A percentile compares a stretch with the other conserved stretches of the same genome.
Evolutionary conservation across 1,284 basidiomycete species (phyloP).

Genomic region (Ganoderma sp.): DNA sequence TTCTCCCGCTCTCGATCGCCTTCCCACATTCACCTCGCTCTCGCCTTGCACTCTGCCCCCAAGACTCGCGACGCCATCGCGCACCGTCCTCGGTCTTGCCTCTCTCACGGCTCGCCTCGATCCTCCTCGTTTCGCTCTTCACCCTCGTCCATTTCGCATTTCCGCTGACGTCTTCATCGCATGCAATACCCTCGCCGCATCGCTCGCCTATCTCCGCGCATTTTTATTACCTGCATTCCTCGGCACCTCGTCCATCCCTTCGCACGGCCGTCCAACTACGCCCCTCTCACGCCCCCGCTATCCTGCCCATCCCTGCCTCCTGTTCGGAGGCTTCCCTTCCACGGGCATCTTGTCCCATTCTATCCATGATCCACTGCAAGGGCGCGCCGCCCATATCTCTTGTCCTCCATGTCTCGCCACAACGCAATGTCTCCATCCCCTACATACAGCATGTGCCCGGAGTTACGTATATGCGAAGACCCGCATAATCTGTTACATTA

Average conservation of each 20-base stretch:
- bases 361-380: neutral
- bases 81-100: neutral
- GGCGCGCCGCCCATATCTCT: neutral
- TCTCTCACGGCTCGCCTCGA: conserved; percentile 21
- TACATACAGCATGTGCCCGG: conserved; percentile 13
- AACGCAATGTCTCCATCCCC: conserved; percentile 4
- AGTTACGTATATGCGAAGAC: conserved; percentile 28
- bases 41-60: conserved; percentile 4
- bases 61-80: conserved; percentile 1
- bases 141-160: conserved; percentile 24
- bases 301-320: conserved; percentile 9
- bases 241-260: conserved; percentile 11
- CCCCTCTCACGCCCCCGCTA: neutral
- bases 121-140: conserved; percentile 22
- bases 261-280: conserved; percentile 6
- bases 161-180: conserved; percentile 32
- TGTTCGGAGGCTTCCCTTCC: conserved; percentile 10
- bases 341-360: neutral
- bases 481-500: conserved; percentile 31
- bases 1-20: neutral
- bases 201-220: conserved; percentile 30
- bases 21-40: conserved; percentile 11
- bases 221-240: conserved; percentile 28
- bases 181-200: conserved; percentile 30
- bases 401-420: neutral